Conservation (phyloP, 129 eudicot genomes). For the Tanacetum coccineum region DNA sequence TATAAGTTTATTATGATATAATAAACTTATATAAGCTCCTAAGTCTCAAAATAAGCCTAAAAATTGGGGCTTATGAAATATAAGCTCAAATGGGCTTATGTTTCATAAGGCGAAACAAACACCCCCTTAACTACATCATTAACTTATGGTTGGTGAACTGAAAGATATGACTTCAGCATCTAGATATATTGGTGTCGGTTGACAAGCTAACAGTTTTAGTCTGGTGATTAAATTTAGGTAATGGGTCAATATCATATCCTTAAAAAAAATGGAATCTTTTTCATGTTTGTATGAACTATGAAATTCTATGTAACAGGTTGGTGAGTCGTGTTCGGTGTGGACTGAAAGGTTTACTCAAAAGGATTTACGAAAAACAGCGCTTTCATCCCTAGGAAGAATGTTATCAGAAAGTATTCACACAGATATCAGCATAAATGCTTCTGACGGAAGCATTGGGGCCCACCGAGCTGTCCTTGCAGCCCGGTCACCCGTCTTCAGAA, state of each 20-base stretch:
- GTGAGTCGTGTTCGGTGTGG: constrained; percentile 77
- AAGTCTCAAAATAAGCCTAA: no score
- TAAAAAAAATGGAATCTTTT: no score
- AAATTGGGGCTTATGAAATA: no score
- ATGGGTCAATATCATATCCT: constrained; percentile 14
- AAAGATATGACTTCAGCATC: constrained; percentile 16
- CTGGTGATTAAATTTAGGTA: constrained; percentile 8
- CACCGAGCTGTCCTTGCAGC: constrained; percentile 94
- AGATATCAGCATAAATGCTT: constrained; percentile 68
- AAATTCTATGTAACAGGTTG: constrained; percentile 45
- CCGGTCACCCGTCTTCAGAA: constrained; percentile 80
- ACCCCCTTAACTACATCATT: constrained; percentile 12
- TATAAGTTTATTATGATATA: no score
- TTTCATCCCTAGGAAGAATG: constrained; percentile 69
- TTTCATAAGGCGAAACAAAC: no score
- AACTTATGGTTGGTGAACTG: constrained; percentile 24
- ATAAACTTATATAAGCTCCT: no score
- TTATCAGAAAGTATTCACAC: constrained; percentile 84
- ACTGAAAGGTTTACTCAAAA: constrained; percentile 42
- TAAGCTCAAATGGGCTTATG: no score
- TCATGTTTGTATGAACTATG: no score
- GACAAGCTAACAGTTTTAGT: constrained; percentile 15
- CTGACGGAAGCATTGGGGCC: constrained; percentile 72
- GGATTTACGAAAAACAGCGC: constrained; percentile 53
- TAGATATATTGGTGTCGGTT: constrained; percentile 21